These are phyloP conservation scores for Cyberlindnera maritima DNA, from an alignment of 805 yeast genomes.

Conservation along the genomic window DNA sequence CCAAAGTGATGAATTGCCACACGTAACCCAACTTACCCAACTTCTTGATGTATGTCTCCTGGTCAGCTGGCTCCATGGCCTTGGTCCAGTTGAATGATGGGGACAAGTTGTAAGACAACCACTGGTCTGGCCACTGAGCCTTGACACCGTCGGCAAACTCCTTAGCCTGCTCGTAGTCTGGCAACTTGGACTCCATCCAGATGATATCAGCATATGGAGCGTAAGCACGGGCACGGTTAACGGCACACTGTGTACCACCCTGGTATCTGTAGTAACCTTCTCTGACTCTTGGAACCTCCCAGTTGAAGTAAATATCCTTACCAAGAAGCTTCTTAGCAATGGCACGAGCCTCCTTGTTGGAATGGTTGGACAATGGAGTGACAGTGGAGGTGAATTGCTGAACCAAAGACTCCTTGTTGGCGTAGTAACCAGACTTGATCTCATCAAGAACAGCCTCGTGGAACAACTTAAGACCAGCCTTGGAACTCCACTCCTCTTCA, in stretches of 20 bases:
- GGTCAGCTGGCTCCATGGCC: slow-evolving; percentile 85
- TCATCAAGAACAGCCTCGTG: slow-evolving; percentile 88
- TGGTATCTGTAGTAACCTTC: slow-evolving; percentile 95
- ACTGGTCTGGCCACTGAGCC: slow-evolving; percentile 77
- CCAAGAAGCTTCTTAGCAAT: slow-evolving; percentile 77
- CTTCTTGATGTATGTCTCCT: slow-evolving; percentile 84
- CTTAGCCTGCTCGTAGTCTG: slow-evolving; percentile 89
- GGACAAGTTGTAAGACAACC: slow-evolving; percentile 95
- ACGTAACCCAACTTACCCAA: slow-evolving; percentile 87
- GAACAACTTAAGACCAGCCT: slow-evolving; percentile 85
- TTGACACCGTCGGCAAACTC: slow-evolving; percentile 93
- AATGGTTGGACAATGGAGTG: slow-evolving; percentile 70
- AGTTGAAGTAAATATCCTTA: slow-evolving; percentile 81
- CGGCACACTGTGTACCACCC: slow-evolving; percentile 97
- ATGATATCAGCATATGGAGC: slow-evolving; percentile 94
- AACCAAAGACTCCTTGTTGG: slow-evolving; percentile 63
- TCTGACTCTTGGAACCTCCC: slow-evolving; percentile 93
- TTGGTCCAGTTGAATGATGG: slow-evolving; percentile 98
- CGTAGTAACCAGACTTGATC: slow-evolving; percentile 56
- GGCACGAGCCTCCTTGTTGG: slow-evolving; percentile 76
- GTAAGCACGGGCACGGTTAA: slow-evolving; percentile 92
- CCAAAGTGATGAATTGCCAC: slow-evolving; percentile 97
- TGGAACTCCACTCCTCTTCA: slow-evolving; percentile 78
- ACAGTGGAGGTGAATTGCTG: slow-evolving; percentile 64
- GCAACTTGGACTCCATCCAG: slow-evolving; percentile 98